Conservation (phyloP, 148 eudicot species). For the Euryodendron excelsum region DNA sequence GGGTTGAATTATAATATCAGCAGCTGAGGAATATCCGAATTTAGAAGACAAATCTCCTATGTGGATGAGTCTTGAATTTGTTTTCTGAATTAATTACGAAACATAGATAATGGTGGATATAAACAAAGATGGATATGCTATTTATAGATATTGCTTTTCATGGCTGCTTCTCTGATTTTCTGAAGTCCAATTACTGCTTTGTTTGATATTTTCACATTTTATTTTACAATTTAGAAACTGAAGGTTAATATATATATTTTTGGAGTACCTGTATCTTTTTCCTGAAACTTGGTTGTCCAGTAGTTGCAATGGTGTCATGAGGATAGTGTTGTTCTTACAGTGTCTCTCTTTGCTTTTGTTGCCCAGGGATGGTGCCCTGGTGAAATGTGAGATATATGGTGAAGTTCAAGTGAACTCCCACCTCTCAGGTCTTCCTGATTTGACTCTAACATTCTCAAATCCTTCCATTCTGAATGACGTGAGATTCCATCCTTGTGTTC, state of each 20-base stretch:
- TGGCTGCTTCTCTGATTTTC: neutral
- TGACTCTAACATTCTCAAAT: slow-evolving; percentile 83
- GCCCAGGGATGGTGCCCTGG: slow-evolving; percentile 77
- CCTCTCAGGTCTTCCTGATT: slow-evolving; percentile 91
- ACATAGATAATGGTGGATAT: neutral
- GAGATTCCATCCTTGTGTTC: slow-evolving; percentile 93
- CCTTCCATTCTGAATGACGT: slow-evolving; percentile 79
- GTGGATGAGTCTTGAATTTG: neutral
- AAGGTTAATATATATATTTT: neutral
- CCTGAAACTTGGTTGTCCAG: neutral
- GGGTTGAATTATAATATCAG: neutral
- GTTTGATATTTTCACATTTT: neutral
- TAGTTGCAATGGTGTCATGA: neutral
- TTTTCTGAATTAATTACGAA: neutral
- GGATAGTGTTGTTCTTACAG: slow-evolving; percentile 12
- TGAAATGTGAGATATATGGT: slow-evolving; percentile 92
- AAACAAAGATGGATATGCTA: too few relatives aligned
- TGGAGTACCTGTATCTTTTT: neutral
- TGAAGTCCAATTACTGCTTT: neutral
- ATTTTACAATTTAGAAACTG: neutral
- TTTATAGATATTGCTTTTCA: neutral
- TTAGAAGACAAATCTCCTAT: neutral
- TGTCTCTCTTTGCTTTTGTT: slow-evolving; percentile 23
- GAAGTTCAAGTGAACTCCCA: slow-evolving; percentile 83
- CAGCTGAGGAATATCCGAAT: neutral